Percentiles rank a stretch among this genome's conserved stretches.
Conservation (phyloP, 768 basidiomycete genomes). For the Termitomyces heimii region DNA sequence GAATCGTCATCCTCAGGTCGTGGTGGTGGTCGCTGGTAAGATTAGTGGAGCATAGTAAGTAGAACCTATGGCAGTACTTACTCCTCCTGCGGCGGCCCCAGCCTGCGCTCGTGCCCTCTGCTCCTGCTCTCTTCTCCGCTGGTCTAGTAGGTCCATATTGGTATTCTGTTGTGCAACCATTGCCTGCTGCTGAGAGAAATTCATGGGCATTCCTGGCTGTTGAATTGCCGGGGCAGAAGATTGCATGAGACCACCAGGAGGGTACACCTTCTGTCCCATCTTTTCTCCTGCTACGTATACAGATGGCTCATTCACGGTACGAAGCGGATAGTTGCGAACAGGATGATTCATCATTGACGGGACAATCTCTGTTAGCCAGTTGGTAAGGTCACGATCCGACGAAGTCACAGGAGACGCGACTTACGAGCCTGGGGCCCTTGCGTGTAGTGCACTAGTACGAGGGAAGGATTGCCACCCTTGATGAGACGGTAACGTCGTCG, state of each 20-base stretch:
- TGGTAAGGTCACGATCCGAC: conserved; percentile 8
- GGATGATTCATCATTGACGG: conserved; percentile 55
- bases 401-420: conserved; percentile 1
- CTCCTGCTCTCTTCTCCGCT: conserved; percentile 59
- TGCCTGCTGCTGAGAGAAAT: conserved; percentile 47
- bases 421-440: conserved; percentile 58
- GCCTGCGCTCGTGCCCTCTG: conserved; percentile 41
- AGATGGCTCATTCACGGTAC: conserved; percentile 56
- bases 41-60: conserved; percentile 4
- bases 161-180: conserved; percentile 70
- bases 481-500: conserved; percentile 66
- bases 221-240: conserved; percentile 22
- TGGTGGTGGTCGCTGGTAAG: conserved; percentile 28
- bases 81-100: conserved; percentile 30
- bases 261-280: conserved; percentile 60
- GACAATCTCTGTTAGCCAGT: conserved; percentile 42
- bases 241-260: conserved; percentile 21
- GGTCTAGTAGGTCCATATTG: conserved; percentile 67
- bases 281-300: conserved; percentile 72
- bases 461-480: conserved; percentile 68
- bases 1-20: conserved; percentile 58
- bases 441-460: conserved; percentile 74
- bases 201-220: conserved; percentile 26
- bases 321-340: conserved; percentile 67
- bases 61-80: conserved; percentile 18